Evolutionary conservation across 2,329 filamentous ascomycete genomes (phyloP).

Genomic region (Cladosporium sp.): DNA sequence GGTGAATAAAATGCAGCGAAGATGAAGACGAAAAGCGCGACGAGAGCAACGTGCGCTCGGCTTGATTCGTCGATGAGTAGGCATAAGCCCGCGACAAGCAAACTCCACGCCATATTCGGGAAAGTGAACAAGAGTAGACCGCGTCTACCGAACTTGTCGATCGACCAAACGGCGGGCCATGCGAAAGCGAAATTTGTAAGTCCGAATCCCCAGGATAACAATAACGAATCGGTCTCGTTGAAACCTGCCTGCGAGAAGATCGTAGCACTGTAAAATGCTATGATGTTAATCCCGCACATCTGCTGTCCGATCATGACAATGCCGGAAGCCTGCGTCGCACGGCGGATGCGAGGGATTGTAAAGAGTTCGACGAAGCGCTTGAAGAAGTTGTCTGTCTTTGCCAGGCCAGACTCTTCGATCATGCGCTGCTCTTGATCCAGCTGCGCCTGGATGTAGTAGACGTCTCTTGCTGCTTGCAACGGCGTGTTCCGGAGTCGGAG

Average conservation of each 20-base stretch:
- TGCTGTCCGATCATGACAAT: conserved; percentile 71
- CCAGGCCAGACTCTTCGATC: conserved; percentile 31
- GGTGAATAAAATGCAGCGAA: conserved; percentile 43
- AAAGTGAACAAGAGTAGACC: conserved; percentile 48
- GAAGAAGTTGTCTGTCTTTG: conserved; percentile 34
- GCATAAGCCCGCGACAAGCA: conserved; percentile 48
- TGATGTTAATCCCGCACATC: conserved; percentile 48
- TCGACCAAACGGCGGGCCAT: conserved; percentile 53
- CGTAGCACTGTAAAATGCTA: conserved; percentile 23
- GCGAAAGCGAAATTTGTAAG: conserved; percentile 56
- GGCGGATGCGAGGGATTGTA: conserved; percentile 63
- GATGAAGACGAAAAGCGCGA: conserved; percentile 56
- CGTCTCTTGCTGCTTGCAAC: conserved; percentile 39
- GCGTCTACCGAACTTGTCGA: conserved; percentile 55
- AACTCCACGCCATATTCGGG: conserved; percentile 47
- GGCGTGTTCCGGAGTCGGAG: conserved; percentile 36
- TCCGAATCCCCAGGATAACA: conserved; percentile 56
- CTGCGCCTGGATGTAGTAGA: conserved; percentile 39
- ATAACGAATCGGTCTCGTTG: conserved; percentile 41
- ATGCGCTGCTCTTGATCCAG: conserved; percentile 24
- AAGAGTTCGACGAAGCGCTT: conserved; percentile 55
- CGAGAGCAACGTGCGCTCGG: conserved; percentile 43
- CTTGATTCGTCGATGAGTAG: conserved; percentile 45
- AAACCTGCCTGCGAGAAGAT: conserved; percentile 32
- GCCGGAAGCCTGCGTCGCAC: conserved; percentile 71